Evolutionary conservation across 1,284 basidiomycete species (phyloP).

Genomic region (Ustilago vetiveriae): DNA sequence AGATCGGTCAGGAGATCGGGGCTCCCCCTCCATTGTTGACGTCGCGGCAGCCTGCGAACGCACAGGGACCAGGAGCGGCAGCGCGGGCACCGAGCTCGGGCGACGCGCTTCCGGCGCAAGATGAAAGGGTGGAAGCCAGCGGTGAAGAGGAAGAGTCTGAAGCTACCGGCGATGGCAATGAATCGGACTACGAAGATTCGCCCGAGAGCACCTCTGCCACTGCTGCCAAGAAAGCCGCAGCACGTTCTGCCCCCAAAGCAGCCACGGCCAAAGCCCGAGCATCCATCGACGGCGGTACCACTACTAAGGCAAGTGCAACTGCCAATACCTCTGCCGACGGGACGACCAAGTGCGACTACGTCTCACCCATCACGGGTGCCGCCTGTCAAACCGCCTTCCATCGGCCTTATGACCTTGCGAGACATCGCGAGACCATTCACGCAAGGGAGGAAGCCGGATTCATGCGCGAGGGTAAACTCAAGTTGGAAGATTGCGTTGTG

Average conservation of each 20-base stretch:
- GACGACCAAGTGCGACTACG: slow-evolving; percentile 63
- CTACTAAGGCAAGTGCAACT: slow-evolving; percentile 10
- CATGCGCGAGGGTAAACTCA: slow-evolving; percentile 56
- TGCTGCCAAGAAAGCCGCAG: neutral
- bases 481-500: slow-evolving; percentile 60
- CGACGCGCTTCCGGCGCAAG: slow-evolving; percentile 1
- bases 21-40: slow-evolving; percentile 29
- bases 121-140: slow-evolving; percentile 29
- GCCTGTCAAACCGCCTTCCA: slow-evolving; percentile 64
- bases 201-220: slow-evolving; percentile 6
- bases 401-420: slow-evolving; percentile 64
- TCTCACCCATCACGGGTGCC: slow-evolving; percentile 56
- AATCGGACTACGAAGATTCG: slow-evolving; percentile 44
- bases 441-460: slow-evolving; percentile 61
- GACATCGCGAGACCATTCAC: slow-evolving; percentile 66
- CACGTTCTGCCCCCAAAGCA: slow-evolving; percentile 4
- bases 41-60: slow-evolving; percentile 3
- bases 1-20: slow-evolving; percentile 11
- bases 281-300: neutral
- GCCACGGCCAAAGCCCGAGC: slow-evolving; percentile 9
- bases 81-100: neutral
- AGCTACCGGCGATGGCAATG: slow-evolving; percentile 29
- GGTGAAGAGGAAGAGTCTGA: slow-evolving; percentile 41
- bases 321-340: slow-evolving; percentile 19
- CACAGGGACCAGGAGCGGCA: neutral